phyloP scores from a whole-genome alignment of 306 rosid species.

The Mimosa bimucronata region DNA sequence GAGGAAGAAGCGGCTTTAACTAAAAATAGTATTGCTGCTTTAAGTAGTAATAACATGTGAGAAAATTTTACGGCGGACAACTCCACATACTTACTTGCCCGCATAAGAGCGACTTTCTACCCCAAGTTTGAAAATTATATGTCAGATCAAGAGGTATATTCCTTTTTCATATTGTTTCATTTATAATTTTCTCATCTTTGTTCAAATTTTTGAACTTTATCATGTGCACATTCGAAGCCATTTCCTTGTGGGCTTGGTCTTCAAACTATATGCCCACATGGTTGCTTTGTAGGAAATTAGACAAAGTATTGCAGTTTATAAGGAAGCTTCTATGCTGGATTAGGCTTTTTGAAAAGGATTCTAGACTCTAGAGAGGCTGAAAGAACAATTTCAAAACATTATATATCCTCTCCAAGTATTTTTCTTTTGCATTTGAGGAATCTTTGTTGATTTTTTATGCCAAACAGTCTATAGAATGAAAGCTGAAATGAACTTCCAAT shows the following conservation, averaged over 20 bases:
- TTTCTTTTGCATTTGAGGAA: conserved; percentile 19
- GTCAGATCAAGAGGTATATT: conserved; percentile 85
- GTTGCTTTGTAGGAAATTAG: conserved; percentile 12
- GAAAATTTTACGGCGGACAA: conserved; percentile 81
- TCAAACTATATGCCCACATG: conserved; percentile 17
- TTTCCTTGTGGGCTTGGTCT: conserved; percentile 18
- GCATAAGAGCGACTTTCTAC: conserved; percentile 87
- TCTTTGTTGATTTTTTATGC: conserved; percentile 1
- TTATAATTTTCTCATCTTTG: conserved; percentile 11
- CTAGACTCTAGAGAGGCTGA: conserved; percentile 24
- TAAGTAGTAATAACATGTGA: conserved; percentile 54
- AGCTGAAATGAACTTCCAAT: conserved; percentile 21
- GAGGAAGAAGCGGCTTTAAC: conserved; percentile 43
- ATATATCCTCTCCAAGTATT: conserved; percentile 22
- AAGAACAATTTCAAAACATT: neutral
- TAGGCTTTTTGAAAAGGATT: conserved; percentile 10
- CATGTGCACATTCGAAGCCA: neutral
- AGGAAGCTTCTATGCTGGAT: conserved; percentile 25
- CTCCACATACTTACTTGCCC: conserved; percentile 61
- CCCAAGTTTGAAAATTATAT: conserved; percentile 98
- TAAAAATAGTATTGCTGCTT: conserved; percentile 38
- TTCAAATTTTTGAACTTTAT: conserved; percentile 12
- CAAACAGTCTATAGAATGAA: neutral
- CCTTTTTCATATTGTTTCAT: conserved; percentile 3
- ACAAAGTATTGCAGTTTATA: neutral